Conservation (phyloP, 352 stramenopile genomes). For the Globisporangium ultimum region DNA sequence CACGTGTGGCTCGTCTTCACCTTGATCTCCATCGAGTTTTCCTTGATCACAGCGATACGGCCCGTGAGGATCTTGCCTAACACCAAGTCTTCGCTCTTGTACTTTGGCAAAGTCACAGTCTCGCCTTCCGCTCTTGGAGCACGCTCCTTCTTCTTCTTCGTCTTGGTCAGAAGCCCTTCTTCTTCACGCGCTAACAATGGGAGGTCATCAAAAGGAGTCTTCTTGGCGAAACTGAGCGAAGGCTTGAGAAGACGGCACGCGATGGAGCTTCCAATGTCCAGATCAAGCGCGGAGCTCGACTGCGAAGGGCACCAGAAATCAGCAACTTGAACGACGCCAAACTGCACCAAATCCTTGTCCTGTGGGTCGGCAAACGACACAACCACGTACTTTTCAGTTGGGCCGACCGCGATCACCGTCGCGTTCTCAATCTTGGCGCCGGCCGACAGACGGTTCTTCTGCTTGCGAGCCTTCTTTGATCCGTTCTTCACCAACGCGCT, state of each 20-base stretch:
- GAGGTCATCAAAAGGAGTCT: constrained; percentile 75
- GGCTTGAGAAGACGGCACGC: constrained; percentile 43
- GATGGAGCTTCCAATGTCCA: constrained; percentile 46
- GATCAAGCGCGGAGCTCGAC: constrained; percentile 40
- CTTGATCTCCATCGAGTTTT: constrained; percentile 81
- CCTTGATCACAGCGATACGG: constrained; percentile 71
- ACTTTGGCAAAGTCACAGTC: constrained; percentile 59
- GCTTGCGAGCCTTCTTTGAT: constrained; percentile 69
- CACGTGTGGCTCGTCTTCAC: constrained; percentile 69
- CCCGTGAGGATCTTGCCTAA: constrained; percentile 70
- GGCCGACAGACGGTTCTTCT: constrained; percentile 43
- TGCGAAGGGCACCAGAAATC: constrained; percentile 79
- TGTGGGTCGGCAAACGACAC: constrained; percentile 56
- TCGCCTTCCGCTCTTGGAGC: constrained; percentile 23
- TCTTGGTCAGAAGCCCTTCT: constrained; percentile 38
- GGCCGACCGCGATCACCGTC: constrained; percentile 46
- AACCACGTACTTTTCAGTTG: constrained; percentile 60
- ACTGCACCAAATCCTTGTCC: constrained; percentile 19
- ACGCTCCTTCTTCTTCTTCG: constrained; percentile 25
- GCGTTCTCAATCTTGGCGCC: constrained; percentile 40
- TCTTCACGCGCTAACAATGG: constrained; percentile 59
- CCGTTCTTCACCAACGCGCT: constrained; percentile 49
- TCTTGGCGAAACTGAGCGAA: constrained; percentile 34
- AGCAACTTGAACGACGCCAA: constrained; percentile 67
- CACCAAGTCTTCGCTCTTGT: constrained; percentile 48